These are phyloP conservation scores for Aspergillus spinulosporus DNA, from an alignment of 2,329 filamentous ascomycete genomes.

Conservation along the genomic window DNA sequence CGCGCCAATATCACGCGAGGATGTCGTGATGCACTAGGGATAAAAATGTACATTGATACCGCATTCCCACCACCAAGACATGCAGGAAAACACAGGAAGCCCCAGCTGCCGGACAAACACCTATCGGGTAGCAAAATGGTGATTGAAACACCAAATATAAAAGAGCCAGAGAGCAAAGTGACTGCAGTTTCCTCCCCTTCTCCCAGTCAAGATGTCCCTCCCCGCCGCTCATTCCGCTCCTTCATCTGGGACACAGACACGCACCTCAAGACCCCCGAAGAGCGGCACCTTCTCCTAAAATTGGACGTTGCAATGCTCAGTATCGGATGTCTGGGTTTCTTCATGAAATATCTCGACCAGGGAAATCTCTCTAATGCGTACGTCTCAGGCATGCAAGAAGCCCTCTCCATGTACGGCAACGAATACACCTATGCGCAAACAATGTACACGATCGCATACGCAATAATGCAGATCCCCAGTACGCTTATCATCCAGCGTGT, in stretches of 20 bases:
- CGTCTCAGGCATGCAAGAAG: conserved; percentile 21
- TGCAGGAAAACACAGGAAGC: too few relatives aligned
- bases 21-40: conserved; percentile 8
- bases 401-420: conserved; percentile 18
- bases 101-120: neutral
- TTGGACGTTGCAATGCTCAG: conserved; percentile 17
- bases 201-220: neutral
- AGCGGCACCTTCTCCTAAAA: conserved; percentile 15
- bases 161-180: too few relatives aligned
- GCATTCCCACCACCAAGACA: neutral
- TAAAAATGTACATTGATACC: neutral
- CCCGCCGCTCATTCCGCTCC: conserved; percentile 8
- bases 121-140: too few relatives aligned
- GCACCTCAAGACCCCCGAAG: conserved; percentile 10
- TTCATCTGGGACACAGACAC: conserved; percentile 21
- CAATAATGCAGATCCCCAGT: conserved; percentile 1
- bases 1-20: conserved; percentile 8
- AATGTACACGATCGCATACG: conserved; percentile 29
- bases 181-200: neutral
- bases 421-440: conserved; percentile 17
- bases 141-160: too few relatives aligned
- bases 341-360: conserved; percentile 21
- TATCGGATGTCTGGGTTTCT: conserved; percentile 18
- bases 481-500: conserved; percentile 3
- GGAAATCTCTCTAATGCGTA: conserved; percentile 18